phyloP scores from a whole-genome alignment of 2,329 filamentous ascomycete species.

The Endocalyx cinctus region DNA sequence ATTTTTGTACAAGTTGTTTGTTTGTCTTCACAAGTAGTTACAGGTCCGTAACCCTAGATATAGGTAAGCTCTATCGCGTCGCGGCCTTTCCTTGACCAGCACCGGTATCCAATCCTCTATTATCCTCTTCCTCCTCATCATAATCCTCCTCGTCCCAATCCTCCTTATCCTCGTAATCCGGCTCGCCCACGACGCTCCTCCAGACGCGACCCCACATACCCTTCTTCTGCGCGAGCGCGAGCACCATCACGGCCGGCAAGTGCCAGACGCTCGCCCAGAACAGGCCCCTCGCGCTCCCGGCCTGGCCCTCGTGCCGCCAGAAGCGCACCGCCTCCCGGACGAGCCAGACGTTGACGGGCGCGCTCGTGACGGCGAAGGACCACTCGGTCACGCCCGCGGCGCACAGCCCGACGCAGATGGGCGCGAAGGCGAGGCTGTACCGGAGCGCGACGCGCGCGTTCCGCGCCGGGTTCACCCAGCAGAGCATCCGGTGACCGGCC shows the following conservation, averaged over 20 bases:
- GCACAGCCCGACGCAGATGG: constrained; percentile 77
- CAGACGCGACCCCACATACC: constrained; percentile 84
- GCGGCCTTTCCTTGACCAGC: too few relatives aligned
- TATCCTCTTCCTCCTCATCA: constrained; percentile 9
- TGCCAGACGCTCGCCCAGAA: constrained; percentile 99
- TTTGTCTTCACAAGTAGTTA: too few relatives aligned
- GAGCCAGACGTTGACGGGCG: constrained; percentile 83
- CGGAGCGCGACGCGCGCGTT: constrained; percentile 84
- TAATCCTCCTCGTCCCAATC: constrained; percentile 49
- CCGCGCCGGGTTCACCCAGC: constrained; percentile 79
- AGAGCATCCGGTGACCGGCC: constrained; percentile 67
- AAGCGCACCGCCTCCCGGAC: constrained; percentile 74
- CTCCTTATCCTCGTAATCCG: constrained; percentile 54
- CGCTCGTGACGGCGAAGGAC: constrained; percentile 76
- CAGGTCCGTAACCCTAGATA: too few relatives aligned
- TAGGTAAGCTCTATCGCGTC: too few relatives aligned
- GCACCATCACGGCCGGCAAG: constrained; percentile 79
- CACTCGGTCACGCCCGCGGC: constrained; percentile 78
- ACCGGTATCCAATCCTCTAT: too few relatives aligned
- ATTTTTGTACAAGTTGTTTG: too few relatives aligned
- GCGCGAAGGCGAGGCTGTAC: constrained; percentile 81
- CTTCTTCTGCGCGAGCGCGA: constrained; percentile 90
- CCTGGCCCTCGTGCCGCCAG: constrained; percentile 71
- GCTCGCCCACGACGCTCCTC: constrained; percentile 58
- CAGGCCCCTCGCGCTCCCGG: constrained; percentile 74